phyloP scores from a whole-genome alignment of 345 rosid species.

The Brassica incana region DNA sequence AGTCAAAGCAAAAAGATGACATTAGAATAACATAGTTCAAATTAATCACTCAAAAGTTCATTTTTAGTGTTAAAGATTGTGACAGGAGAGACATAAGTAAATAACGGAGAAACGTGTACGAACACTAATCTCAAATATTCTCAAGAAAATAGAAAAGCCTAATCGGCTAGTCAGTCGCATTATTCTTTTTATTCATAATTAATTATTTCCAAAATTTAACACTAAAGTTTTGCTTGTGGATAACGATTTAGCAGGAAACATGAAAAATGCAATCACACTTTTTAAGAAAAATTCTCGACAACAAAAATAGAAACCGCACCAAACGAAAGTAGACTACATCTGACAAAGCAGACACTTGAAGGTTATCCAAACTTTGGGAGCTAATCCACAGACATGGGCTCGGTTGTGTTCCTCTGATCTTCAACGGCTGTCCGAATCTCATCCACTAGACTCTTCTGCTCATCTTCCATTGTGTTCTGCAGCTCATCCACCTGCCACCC shows the following conservation, averaged over 20 bases:
- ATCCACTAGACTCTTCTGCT: conserved; percentile 81
- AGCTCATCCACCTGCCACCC: conserved; percentile 84
- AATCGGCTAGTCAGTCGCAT: conserved; percentile 18
- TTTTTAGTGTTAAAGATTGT: conserved; percentile 19
- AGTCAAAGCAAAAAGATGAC: conserved; percentile 33
- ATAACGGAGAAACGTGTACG: conserved; percentile 35
- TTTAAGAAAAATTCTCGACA: not conserved
- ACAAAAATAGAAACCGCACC: conserved; percentile 30
- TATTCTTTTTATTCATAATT: conserved; percentile 2
- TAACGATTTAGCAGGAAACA: conserved; percentile 19
- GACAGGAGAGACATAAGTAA: conserved; percentile 24
- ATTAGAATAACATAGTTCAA: conserved; percentile 9
- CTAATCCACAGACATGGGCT: conserved; percentile 43
- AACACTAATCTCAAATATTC: conserved; percentile 20
- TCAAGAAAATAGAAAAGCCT: conserved; percentile 27
- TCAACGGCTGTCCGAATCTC: conserved; percentile 59
- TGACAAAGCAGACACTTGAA: conserved; percentile 19
- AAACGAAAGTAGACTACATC: conserved; percentile 12
- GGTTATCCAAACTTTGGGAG: conserved; percentile 4
- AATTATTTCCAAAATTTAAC: conserved; percentile 16
- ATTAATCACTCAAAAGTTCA: conserved; percentile 30
- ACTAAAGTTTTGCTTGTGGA: conserved; percentile 30
- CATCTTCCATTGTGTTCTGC: conserved; percentile 87
- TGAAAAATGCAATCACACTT: conserved; percentile 12
- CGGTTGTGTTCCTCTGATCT: conserved; percentile 67